These are phyloP conservation scores for Protomyces gravidus DNA, from an alignment of 1,139 yeast species.

Conservation along the genomic window DNA sequence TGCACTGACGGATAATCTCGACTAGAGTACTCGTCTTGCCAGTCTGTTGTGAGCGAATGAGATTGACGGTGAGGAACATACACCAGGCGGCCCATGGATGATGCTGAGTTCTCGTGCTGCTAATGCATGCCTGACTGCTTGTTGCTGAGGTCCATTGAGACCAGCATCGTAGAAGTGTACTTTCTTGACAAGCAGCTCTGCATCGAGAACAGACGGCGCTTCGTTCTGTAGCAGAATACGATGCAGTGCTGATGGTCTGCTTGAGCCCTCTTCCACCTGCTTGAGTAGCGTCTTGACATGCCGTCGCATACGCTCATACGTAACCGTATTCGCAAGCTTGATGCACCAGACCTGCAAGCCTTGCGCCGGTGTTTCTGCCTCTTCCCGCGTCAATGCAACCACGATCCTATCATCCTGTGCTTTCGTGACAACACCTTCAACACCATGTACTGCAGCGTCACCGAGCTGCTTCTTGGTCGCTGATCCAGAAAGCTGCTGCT, in stretches of 20 bases:
- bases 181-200: slow-evolving; percentile 23
- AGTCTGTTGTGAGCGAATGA: slow-evolving; percentile 40
- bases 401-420: slow-evolving; percentile 48
- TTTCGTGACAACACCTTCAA: slow-evolving; percentile 62
- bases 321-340: slow-evolving; percentile 43
- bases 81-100: slow-evolving; percentile 73
- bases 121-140: slow-evolving; percentile 54
- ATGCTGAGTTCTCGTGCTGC: slow-evolving; percentile 50
- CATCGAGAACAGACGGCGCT: not conserved
- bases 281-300: slow-evolving; percentile 67
- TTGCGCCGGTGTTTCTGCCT: slow-evolving; percentile 39
- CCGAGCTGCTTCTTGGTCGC: not conserved
- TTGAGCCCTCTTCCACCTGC: slow-evolving; percentile 33
- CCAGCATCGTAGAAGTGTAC: slow-evolving; percentile 48
- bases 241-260: slow-evolving; percentile 32
- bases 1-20: slow-evolving; percentile 75
- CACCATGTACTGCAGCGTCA: slow-evolving; percentile 5
- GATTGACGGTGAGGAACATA: not conserved
- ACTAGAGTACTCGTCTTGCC: slow-evolving; percentile 81
- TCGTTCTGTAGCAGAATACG: not conserved
- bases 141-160: slow-evolving; percentile 69
- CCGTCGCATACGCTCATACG: slow-evolving; percentile 64
- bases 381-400: slow-evolving; percentile 59
- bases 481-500: slow-evolving; percentile 17
- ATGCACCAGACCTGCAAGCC: slow-evolving; percentile 42